These are phyloP conservation scores for Starmerella vitae DNA, from an alignment of 805 yeast species.

Conservation along the genomic window DNA sequence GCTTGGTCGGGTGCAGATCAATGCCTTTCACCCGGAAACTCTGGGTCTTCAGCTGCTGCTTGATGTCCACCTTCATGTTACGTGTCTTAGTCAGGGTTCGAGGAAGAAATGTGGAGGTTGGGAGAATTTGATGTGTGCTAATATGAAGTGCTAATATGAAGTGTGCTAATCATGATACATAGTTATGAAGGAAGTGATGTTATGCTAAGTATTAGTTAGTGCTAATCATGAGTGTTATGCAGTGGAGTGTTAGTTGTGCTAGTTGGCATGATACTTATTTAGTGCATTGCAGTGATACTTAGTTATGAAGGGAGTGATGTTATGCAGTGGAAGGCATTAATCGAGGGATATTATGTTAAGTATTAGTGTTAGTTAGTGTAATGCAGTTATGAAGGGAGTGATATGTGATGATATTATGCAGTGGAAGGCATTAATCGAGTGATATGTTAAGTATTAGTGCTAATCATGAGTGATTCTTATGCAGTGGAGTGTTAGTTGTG, in stretches of 20 bases:
- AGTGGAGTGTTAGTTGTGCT: background rate
- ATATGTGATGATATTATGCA: too few species aligned
- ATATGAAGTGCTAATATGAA: background rate
- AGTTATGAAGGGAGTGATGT: too few species aligned
- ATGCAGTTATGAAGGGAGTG: too few species aligned
- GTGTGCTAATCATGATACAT: background rate
- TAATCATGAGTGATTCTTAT: background rate
- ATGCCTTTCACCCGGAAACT: constrained; percentile 96
- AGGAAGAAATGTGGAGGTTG: background rate
- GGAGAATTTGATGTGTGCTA: background rate
- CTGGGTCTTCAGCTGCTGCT: constrained; percentile 77
- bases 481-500: background rate
- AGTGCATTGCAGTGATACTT: too few species aligned
- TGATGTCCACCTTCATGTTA: constrained; percentile 43
- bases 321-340: too few species aligned
- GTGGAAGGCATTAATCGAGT: too few species aligned
- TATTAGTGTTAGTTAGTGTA: too few species aligned
- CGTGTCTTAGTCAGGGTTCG: background rate
- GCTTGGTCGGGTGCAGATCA: constrained; percentile 96
- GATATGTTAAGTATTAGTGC: too few species aligned
- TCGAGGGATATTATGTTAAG: too few species aligned
- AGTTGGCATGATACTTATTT: background rate
- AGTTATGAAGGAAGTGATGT: background rate
- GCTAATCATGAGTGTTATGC: background rate
- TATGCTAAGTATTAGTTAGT: background rate